Evolutionary conservation across 2,329 filamentous ascomycete species (phyloP), one percentile per base, ranked within the genome.

Genomic region (Sarocladium oryzae): DNA sequence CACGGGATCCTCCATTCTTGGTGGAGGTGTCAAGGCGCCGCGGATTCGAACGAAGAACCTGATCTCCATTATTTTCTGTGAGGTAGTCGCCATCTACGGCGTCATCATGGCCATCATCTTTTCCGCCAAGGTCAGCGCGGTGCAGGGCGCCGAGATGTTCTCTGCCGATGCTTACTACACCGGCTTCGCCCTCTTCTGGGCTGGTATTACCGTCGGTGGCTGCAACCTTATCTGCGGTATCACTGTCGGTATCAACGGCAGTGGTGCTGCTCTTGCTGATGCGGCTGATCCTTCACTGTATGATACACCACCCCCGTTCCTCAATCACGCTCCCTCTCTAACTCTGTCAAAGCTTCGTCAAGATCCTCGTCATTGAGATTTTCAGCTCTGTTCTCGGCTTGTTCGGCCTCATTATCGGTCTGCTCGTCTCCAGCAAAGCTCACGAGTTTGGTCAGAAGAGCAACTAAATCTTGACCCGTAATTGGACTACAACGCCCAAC

Each of bases 81-180:
- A 99, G 75, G 93, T 99, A 65, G 93, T 99, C 64, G 93, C 93
- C 71, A 99, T 99, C 70, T 99, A 99, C 79, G 95, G 95, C 63
- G 92, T 99, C 72, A 99, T 99, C 74, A 99, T 99, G 90, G 87
- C 91, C 62, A 99, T 99, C 68, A 88, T 99, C 63, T 97, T 97
- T 76, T 95, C 91, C 40, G 81, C 91, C 55, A 95, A 96, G 71
- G 74, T 99, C 61, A 79, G 81, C 60, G 69, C 78, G 52, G 79
- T 93, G 26, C 65, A 75, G 38, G 78, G 78, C 52, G 80, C 85
- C 35, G 77, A 78, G 16, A 69, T 90, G 26, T 87, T 86, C 72
- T 86, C 86, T 11, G 82, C 80, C 50, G 83, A 82, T 66, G 89
- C 89, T 63, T 93, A 92, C 74, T 99, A 95, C 68, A 96, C 91